Conservation (phyloP, 352 stramenopile species). For the Hyaloperonospora brassicae region DNA sequence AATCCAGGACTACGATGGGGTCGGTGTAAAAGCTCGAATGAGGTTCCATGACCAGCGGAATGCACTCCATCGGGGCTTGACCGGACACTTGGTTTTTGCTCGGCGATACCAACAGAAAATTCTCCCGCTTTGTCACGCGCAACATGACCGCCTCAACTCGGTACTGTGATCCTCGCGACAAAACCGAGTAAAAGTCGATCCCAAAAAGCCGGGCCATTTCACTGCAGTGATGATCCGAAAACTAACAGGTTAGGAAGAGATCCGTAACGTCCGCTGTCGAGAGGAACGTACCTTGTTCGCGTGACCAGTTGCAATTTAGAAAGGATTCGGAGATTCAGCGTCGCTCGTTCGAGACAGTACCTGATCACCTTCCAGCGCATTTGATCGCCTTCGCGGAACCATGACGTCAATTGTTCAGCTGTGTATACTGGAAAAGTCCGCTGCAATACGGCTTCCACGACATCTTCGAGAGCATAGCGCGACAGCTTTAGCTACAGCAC, state of each 20-base stretch:
- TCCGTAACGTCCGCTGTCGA: neutral
- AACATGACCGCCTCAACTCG: conserved; percentile 91
- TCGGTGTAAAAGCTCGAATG: conserved; percentile 93
- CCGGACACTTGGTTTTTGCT: conserved; percentile 74
- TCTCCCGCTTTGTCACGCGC: conserved; percentile 82
- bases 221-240: conserved; percentile 19
- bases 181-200: conserved; percentile 91
- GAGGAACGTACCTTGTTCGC: conserved; percentile 44
- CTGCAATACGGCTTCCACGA: conserved; percentile 58
- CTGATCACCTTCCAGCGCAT: conserved; percentile 49
- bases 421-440: conserved; percentile 58
- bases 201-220: conserved; percentile 91
- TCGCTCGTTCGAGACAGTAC: conserved; percentile 38
- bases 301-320: conserved; percentile 83
- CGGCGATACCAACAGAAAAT: conserved; percentile 81
- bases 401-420: conserved; percentile 43
- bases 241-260: conserved; percentile 2
- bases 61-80: conserved; percentile 88
- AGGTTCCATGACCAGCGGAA: conserved; percentile 93
- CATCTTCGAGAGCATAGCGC: conserved; percentile 74
- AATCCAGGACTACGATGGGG: conserved; percentile 98
- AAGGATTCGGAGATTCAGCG: conserved; percentile 68
- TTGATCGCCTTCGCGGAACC: conserved; percentile 37
- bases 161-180: conserved; percentile 90
- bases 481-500: conserved; percentile 65